Base-by-base conservation (phyloP, 305 asterid species). In the Nicotiana rustica region DNA sequence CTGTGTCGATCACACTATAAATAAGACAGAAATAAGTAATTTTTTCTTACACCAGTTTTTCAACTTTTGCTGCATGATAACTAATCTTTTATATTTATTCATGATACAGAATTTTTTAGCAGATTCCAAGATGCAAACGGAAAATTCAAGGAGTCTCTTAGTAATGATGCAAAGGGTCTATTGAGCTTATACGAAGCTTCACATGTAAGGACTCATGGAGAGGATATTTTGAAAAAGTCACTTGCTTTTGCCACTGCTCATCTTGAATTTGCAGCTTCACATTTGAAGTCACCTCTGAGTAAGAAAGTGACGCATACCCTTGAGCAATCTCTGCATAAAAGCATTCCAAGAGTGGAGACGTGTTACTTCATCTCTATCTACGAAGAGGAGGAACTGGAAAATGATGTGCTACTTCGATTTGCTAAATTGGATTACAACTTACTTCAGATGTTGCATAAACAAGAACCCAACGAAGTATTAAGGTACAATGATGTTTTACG, bases 291-390 rank as follows among this genome's bases (percentile, higher is more conserved):
- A 41, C 83, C 86, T 25, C 35, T 88, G n/a, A 67, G 76, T 77
- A 84, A 84, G 44, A 81, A 82, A 76, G 88, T 85, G 5, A 66
- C 3, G 0, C 88, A 83, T 14, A 86, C 91, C 18, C 65, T 90
- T 21, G 88, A 85, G 25, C 88, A 83, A 5, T 71, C 83, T 49
- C 68, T 87, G 15, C 90, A 86, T 10, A 82, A 85, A 2, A 87
- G 89, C n/a, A 62, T 90, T 15, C 87, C 89, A 5, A 87, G 88
- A 36, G 82, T 86, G 1, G 93, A 88, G 87, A 83, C 90, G 0
- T 78, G 83, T 0, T 82, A 67, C 31, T 89, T 38, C 77, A 81
- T 90, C 1, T 78, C 86, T 0, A 3, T 83, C 18, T 90, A 88
- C 13, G 83, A 86, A 60, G 79, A 83, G 29, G 85, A 78, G 18